A percentile compares a stretch with the other conserved stretches of the same genome.
Evolutionary conservation across 2,329 filamentous ascomycete species (phyloP).

Genomic region (Teratosphaeria nubilosa): DNA sequence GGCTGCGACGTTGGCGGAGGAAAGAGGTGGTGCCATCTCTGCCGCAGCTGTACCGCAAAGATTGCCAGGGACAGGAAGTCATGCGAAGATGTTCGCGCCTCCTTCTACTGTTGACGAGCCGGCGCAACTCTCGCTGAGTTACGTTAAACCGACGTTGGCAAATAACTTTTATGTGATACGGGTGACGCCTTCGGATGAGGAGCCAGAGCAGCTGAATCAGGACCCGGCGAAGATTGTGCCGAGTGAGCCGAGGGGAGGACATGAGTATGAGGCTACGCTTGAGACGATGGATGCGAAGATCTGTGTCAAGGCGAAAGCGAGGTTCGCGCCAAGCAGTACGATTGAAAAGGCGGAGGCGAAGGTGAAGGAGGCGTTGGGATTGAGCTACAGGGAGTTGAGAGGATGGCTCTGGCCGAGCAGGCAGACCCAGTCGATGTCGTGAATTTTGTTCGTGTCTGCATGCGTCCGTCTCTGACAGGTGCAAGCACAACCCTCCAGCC

Average conservation of each 20-base stretch:
- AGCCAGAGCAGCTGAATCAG: slow-evolving; percentile 7
- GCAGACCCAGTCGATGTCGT: slow-evolving; percentile 4
- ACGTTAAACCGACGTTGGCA: slow-evolving; percentile 50
- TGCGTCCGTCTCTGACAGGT: too few relatives aligned
- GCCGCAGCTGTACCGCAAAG: slow-evolving; percentile 21
- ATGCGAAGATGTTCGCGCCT: slow-evolving; percentile 21
- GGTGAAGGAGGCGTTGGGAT: slow-evolving; percentile 7
- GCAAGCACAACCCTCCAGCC: background rate
- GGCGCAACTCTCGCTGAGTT: slow-evolving; percentile 42
- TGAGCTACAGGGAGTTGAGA: slow-evolving; percentile 21
- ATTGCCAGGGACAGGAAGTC: slow-evolving; percentile 21
- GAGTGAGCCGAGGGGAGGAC: slow-evolving; percentile 26
- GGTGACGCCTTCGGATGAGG: slow-evolving; percentile 27
- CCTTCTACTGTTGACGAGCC: slow-evolving; percentile 20
- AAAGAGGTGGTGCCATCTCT: slow-evolving; percentile 5
- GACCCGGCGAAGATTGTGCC: slow-evolving; percentile 15
- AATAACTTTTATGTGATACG: slow-evolving; percentile 55
- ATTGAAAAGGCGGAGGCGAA: slow-evolving; percentile 13
- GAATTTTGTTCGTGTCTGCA: too few relatives aligned
- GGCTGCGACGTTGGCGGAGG: slow-evolving; percentile 46
- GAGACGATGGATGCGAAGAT: slow-evolving; percentile 47
- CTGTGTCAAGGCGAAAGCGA: slow-evolving; percentile 44
- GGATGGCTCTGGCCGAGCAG: slow-evolving; percentile 25
- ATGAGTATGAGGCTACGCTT: slow-evolving; percentile 44
- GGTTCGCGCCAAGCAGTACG: slow-evolving; percentile 15